These are phyloP conservation scores for Diospyros kaki DNA, from an alignment of 148 eudicot genomes.

Conservation along the genomic window DNA sequence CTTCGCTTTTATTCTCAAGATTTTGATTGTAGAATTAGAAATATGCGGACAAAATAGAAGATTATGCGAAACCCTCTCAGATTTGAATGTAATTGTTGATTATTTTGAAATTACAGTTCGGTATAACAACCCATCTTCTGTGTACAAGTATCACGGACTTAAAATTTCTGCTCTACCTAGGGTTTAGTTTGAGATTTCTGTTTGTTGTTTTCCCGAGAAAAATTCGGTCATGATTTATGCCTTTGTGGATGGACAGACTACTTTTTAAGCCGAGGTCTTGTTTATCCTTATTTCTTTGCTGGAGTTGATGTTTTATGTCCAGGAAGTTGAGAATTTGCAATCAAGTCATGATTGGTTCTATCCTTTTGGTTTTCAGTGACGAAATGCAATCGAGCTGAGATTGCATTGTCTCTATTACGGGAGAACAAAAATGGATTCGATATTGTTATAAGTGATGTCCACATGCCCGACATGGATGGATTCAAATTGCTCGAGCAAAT, in stretches of 20 bases:
- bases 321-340: not conserved
- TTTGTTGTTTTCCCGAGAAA: not conserved
- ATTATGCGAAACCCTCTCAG: conserved; percentile 6
- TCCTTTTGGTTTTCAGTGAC: conserved; percentile 21
- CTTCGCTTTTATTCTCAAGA: not conserved
- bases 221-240: not conserved
- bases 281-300: too few relatives aligned
- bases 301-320: not conserved
- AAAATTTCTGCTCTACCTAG: too few relatives aligned
- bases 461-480: conserved; percentile 41
- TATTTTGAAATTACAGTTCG: not conserved
- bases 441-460: conserved; percentile 31
- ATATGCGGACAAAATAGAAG: conserved; percentile 3
- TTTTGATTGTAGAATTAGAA: conserved; percentile 11
- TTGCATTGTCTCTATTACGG: conserved; percentile 19
- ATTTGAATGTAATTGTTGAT: not conserved
- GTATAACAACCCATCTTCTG: not conserved
- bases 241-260: not conserved
- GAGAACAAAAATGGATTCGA: conserved; percentile 26
- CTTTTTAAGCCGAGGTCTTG: too few relatives aligned
- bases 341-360: not conserved
- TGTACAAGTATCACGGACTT: not conserved
- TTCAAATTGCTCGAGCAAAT: conserved; percentile 30
- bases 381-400: conserved; percentile 21
- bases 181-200: not conserved